Base-by-base conservation (phyloP, 805 yeast species). In the Wickerhamiella spandovensis region DNA sequence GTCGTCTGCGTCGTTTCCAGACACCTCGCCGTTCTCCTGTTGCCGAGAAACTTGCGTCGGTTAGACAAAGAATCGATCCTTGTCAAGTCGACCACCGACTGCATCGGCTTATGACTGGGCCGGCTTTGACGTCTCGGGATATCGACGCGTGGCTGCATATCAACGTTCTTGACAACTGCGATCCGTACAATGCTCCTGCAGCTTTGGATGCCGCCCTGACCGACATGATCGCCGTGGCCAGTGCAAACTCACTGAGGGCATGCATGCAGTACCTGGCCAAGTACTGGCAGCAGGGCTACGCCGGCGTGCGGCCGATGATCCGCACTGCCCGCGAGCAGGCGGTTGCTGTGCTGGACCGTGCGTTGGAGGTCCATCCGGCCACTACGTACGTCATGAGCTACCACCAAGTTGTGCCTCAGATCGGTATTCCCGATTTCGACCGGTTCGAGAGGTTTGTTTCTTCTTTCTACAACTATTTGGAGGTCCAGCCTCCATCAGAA, bases 221-320 rank as follows among this genome's bases (percentile, higher is more conserved):
- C 12, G 54, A 54, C 22, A 52, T 61, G 54, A 45, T 59, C 15
- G n/a, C 49, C 15, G 52, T 53, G 10, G 53, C 62, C 10, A 48
- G 54, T 18, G 50, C 56, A 15, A 55, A 54, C 30, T 57, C 58
- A 6, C 48, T 62, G 39, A 54, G 58, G 28, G 56, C 59, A 0
- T 45, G 61, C 32, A 61, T 60, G 59, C 58, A 53, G 45, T 60
- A 47, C 46, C 51, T 61, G 17, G 50, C 56, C 15, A 48, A 48
- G 43, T 53, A 52, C 50, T 63, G 66, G 66, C 55, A 54, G 38
- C 18, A 44, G 22, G 63, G 64, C 24, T 25, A 60, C 13, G 48
- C 37, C 42, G 62, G 62, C 2, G 18, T 46, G 43, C 54, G 57
- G 35, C 60, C 61, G 3, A 35, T 57, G 21, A 54, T 56, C 18